Conservation (phyloP, 148 eudicot species). For the Camellia sinensis region DNA sequence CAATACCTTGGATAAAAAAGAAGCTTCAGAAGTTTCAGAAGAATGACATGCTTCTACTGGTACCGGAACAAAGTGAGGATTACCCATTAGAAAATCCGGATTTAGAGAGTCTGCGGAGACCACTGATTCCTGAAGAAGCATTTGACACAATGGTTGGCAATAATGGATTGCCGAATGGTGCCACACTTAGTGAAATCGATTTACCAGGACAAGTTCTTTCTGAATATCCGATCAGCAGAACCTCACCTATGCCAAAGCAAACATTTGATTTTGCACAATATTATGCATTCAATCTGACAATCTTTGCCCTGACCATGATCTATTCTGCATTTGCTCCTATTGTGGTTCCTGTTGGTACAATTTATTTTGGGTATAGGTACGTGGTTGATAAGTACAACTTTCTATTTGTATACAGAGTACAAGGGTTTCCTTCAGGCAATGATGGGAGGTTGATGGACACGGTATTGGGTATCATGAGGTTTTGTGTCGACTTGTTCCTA, state of each 20-base stretch:
- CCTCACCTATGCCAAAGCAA: constrained; percentile 88
- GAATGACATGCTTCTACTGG: constrained; percentile 94
- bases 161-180: constrained; percentile 28
- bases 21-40: constrained; percentile 73
- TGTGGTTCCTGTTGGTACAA: constrained; percentile 88
- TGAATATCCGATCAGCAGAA: constrained; percentile 77
- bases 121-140: constrained; percentile 64
- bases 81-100: constrained; percentile 56
- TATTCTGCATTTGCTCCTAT: constrained; percentile 89
- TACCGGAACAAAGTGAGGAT: constrained; percentile 78
- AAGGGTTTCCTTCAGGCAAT: constrained; percentile 96
- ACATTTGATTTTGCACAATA: constrained; percentile 94
- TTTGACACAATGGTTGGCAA: constrained; percentile 29
- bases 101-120: constrained; percentile 52
- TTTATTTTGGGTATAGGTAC: constrained; percentile 90
- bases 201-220: constrained; percentile 73
- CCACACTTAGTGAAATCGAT: constrained; percentile 45
- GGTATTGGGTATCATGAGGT: constrained; percentile 77
- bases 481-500: constrained; percentile 87
- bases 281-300: constrained; percentile 92
- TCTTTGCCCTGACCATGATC: constrained; percentile 86
- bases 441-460: constrained; percentile 94
- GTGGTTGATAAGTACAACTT: constrained; percentile 98
- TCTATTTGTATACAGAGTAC: constrained; percentile 84
- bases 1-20: constrained; percentile 90